These are phyloP conservation scores for Rosa hybrid DNA, from an alignment of 331 rosid species.

Conservation along the genomic window DNA sequence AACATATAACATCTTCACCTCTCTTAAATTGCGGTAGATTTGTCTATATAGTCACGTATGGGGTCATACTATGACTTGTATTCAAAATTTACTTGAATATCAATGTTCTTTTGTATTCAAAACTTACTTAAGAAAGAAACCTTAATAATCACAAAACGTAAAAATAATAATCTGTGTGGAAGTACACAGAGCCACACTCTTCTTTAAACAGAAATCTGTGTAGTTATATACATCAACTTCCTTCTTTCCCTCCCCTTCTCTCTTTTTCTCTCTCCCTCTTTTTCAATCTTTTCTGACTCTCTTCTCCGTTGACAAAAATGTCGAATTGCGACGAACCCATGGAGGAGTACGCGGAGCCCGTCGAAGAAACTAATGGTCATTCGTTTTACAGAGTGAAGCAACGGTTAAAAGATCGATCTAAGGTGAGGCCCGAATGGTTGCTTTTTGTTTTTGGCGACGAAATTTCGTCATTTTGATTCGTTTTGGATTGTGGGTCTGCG, in stretches of 20 bases:
- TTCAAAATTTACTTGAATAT: too few species aligned
- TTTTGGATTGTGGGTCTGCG: slow-evolving; percentile 25
- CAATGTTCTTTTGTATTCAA: too few species aligned
- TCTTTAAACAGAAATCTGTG: too few species aligned
- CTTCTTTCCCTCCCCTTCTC: background rate
- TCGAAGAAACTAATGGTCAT: slow-evolving; percentile 38
- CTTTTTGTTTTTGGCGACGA: background rate
- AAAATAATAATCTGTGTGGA: background rate
- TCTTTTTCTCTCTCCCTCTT: background rate
- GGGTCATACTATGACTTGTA: too few species aligned
- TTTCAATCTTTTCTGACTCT: background rate
- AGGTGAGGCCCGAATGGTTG: slow-evolving; percentile 39
- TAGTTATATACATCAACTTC: background rate
- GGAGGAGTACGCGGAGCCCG: slow-evolving; percentile 21
- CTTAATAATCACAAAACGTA: background rate
- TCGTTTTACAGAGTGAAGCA: slow-evolving; percentile 47
- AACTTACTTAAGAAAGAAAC: too few species aligned
- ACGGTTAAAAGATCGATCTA: slow-evolving; percentile 64
- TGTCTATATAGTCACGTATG: too few species aligned
- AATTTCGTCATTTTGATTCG: slow-evolving; percentile 6
- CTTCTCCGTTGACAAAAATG: slow-evolving; percentile 25
- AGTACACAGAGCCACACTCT: background rate
- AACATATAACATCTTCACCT: too few species aligned
- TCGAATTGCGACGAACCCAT: slow-evolving; percentile 48
- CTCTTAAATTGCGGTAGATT: too few species aligned